phyloP scores from a whole-genome alignment of 139 green algal genomes.

The Haematococcus lacustris region DNA sequence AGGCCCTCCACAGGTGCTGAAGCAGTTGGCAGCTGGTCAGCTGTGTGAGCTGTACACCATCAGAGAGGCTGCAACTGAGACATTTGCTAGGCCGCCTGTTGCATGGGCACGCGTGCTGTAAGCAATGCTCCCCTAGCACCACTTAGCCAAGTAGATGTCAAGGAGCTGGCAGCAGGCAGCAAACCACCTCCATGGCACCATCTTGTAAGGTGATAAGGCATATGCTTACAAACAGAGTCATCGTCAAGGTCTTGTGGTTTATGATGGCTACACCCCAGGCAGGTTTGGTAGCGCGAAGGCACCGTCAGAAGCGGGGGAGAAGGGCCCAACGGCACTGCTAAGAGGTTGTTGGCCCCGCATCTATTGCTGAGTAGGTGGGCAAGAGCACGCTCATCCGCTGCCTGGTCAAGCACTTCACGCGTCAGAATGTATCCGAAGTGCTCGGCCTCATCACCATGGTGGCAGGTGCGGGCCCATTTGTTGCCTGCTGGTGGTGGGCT shows the following conservation, averaged over 20 bases:
- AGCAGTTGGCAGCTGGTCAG: background rate
- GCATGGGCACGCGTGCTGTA: background rate
- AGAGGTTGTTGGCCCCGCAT: no score
- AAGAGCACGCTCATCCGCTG: constrained; percentile 91
- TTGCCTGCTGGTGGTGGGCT: background rate
- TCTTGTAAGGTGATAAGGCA: background rate
- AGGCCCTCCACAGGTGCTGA: constrained; percentile 64
- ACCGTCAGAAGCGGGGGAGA: background rate
- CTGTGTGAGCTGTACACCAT: background rate
- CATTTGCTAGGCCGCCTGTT: background rate
- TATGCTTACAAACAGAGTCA: background rate
- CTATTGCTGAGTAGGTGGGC: constrained; percentile 48
- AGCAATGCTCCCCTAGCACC: background rate
- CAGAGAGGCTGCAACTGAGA: background rate
- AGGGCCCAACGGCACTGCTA: background rate
- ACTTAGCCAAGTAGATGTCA: background rate
- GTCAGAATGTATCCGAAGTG: constrained; percentile 81
- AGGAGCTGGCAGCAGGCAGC: background rate
- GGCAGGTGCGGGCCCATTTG: background rate
- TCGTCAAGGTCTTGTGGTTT: background rate
- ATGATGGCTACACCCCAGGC: background rate
- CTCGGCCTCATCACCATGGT: constrained; percentile 86
- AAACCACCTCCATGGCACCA: background rate
- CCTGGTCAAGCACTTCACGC: constrained; percentile 94
- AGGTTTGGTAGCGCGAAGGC: background rate